Evolutionary conservation across 1,284 basidiomycete genomes (phyloP), one percentile per base, ranked within the genome.

Genomic region (Cutaneotrichosporon cavernicola): DNA sequence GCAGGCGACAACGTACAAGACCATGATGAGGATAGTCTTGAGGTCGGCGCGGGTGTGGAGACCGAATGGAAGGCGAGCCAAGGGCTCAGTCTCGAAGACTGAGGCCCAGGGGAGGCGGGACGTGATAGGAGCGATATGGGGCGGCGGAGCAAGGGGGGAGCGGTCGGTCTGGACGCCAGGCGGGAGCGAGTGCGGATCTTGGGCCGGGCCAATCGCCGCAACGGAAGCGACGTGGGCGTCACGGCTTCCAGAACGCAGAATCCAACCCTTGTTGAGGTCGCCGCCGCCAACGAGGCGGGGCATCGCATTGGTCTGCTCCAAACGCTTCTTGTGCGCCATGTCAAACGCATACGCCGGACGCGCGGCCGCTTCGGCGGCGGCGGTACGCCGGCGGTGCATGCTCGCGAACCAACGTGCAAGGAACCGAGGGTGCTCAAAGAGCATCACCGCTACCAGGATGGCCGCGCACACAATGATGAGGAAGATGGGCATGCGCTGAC

Each of bases 351-450:
- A 60, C 26, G 53, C 38, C 8, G 65, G 65, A 14, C 49, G 63
- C 16, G 60, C 18, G 50, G 36, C 21, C 22, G 57, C 65, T 26
- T 58, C 53, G 21, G 50, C 56, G 26, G 50, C 38, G 14, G 56
- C 34, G 21, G 58, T 30, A 36, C 58, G 43, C 34, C 60, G 46
- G 58, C 55, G 58, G 51, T 64, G 64, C 22, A 70, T 31, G 4
- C 77, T 78, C 22, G 79, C 73, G 61, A 76, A 74, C 9, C 78
- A 57, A 13, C 79, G 72, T 22, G 73, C 76, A 31, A 79, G 69
- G 66, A 81, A 77, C n/a, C 76, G 71, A 31, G 75, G 69, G 58
- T 76, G 73, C 5, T 69, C 62, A n/a, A 76, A 52, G 46, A 77
- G 52, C 58, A 79, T 69, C 62, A 68, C 69, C 16, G 76, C 36